Evolutionary conservation across 2,329 filamentous ascomycete species (phyloP), one percentile per base, ranked within the genome.

Genomic region (Bipolaris gigantea): DNA sequence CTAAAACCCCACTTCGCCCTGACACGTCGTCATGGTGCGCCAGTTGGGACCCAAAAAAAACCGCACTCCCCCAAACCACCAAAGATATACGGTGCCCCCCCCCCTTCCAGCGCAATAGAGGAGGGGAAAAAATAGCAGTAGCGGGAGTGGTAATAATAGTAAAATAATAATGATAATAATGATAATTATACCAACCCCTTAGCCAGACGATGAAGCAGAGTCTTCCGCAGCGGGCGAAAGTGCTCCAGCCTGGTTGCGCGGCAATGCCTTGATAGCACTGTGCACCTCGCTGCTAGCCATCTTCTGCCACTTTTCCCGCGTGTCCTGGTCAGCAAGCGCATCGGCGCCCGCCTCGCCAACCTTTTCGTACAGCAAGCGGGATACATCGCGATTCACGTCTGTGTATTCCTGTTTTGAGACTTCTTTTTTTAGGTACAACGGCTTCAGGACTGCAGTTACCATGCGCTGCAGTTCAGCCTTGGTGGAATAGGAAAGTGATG

Each of bases 371-470:
- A 99, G 80, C 76, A 88, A 89, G 53, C 91, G 88, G 38, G 91
- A 97, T 32, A 97, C 87, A 56, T 89, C 88, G 58, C 92, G 87
- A 71, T 97, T 97, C 75, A 97, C 96, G 52, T 86, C 85, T 2
- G 90, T 93, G 73, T 96, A 99, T 74, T 97, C 89, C 55, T 96
- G 90, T 63, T 92, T 90, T 16, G 87, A 91, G 57, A 97, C 83
- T 59, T 88, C 84, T 64, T 89, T 87, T 38, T 88, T 88, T 58
- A 87, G 84, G 80, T 93, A 97, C 61, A 91, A 84, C 30, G 92
- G 91, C 63, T 90, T 89, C 39, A 99, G 79, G 5, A 89, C 90
- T 38, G 83, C 80, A 60, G 90, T 89, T 63, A 97, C 94, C 76
- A 97, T 91, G 63, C 87, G 87, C 71, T 92, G 93, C 60, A 99